Evolutionary conservation across 2,329 filamentous ascomycete genomes (phyloP), one percentile per base, ranked within the genome.

Genomic region (Mollisia scopiformis): DNA sequence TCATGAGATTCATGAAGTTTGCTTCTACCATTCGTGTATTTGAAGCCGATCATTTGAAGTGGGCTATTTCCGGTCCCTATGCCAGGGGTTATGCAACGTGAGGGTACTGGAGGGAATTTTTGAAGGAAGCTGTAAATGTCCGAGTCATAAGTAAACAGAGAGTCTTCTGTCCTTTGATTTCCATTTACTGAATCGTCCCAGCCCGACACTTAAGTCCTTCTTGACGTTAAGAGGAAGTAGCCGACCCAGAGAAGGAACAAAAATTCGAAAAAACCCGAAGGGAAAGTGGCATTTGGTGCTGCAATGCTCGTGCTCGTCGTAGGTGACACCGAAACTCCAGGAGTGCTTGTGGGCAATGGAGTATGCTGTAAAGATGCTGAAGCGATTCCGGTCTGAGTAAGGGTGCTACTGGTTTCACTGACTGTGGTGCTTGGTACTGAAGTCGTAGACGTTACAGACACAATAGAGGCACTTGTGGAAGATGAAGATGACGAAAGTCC

Each of bases 351-450:
- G 19, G 54, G 53, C 19, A 58, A 37, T 28, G 59, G 51, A 27
- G 50, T 55, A 31, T 62, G 59, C 31, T 37, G 55, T 21, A 58
- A 21, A 27, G 59, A 62, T 3, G 55, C 59, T 54, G 59, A 55
- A 13, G 55, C 55, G 23, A 51, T 58, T 35, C 59, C 59, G 16
- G 59, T 62, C n/a, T 10, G 55, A 10, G 50, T 49, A 21, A 55
- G 50, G 8, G 43, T 47, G 16, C 8, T 23, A 47, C 21, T 11
- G 2, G 43, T 47, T 3, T 14, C 13, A 13, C 23, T 47, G 13
- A 11, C 16, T 16, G 25, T 47, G 8, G 23, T 47, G 43, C 13
- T 47, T 13, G 43, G 25, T 27, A 7, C 43, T 27, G 43, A 47
- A 16, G 23, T 47, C 28, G 43, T 16, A 27, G 43, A 47, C 28